Evolutionary conservation across 352 stramenopile species (phyloP).

Genomic region (Lagenidium giganteum): DNA sequence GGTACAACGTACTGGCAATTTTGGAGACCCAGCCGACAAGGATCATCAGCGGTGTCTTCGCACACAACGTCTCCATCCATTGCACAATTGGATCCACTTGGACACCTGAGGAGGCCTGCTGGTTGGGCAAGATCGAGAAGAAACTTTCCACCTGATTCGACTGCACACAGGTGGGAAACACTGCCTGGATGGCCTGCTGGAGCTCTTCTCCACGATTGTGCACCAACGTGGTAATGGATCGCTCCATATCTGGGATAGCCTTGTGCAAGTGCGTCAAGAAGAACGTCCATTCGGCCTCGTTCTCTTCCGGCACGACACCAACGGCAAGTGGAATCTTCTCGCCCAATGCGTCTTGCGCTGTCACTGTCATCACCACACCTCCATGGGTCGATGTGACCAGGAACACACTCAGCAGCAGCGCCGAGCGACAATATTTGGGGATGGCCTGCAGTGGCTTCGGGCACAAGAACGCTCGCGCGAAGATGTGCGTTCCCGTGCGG

Average conservation of each 20-base stretch:
- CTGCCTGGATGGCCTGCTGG: constrained; percentile 22
- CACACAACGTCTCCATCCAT: constrained; percentile 61
- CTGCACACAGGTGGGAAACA: constrained; percentile 53
- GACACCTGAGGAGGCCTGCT: constrained; percentile 14
- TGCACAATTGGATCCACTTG: constrained; percentile 42
- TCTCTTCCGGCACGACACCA: constrained; percentile 43
- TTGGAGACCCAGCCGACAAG: constrained; percentile 78
- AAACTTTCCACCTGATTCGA: constrained; percentile 63
- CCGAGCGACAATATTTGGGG: constrained; percentile 51
- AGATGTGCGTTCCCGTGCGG: constrained; percentile 29
- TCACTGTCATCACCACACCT: constrained; percentile 63
- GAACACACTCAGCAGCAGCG: constrained; percentile 65
- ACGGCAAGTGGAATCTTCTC: constrained; percentile 71
- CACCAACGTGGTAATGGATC: constrained; percentile 43
- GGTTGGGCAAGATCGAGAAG: constrained; percentile 17
- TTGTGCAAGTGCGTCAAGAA: constrained; percentile 54
- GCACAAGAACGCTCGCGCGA: constrained; percentile 64
- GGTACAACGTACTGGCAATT: constrained; percentile 65
- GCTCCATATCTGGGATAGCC: constrained; percentile 54
- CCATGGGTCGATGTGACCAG: constrained; percentile 61
- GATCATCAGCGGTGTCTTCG: constrained; percentile 73
- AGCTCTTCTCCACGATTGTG: constrained; percentile 62
- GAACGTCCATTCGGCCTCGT: constrained; percentile 55
- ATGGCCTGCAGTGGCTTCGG: constrained; percentile 47
- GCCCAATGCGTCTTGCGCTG: constrained; percentile 68